Conservation (phyloP, 805 yeast species). For the Lachancea mirantina region DNA sequence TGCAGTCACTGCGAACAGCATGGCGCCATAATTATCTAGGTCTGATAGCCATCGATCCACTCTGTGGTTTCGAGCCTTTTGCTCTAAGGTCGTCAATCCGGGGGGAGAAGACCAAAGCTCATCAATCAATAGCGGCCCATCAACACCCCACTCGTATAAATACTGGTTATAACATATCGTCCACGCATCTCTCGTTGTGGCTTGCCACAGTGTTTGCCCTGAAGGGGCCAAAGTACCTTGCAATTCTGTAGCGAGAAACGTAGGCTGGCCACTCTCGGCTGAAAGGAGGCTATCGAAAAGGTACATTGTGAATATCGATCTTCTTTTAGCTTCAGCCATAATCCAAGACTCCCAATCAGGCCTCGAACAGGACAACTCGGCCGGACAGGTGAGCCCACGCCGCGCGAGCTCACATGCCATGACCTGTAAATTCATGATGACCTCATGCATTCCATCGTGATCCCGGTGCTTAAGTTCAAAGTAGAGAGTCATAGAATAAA, state of each 20-base stretch:
- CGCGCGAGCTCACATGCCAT: background rate
- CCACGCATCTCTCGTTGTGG: background rate
- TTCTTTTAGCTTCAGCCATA: constrained; percentile 1
- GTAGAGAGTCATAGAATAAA: constrained; percentile 1
- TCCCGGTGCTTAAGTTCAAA: constrained; percentile 1
- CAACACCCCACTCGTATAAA: constrained; percentile 1
- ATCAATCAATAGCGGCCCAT: constrained; percentile 1
- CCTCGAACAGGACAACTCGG: background rate
- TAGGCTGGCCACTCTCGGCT: constrained; percentile 1
- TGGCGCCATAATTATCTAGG: background rate
- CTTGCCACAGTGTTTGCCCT: background rate
- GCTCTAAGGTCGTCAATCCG: background rate
- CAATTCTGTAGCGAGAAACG: constrained; percentile 1
- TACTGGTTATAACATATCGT: background rate
- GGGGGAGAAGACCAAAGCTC: constrained; percentile 1
- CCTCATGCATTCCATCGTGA: background rate
- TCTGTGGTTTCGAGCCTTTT: background rate
- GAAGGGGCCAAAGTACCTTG: constrained; percentile 3
- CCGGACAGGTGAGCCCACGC: constrained; percentile 1
- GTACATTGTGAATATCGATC: constrained; percentile 4
- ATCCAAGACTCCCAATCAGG: constrained; percentile 3
- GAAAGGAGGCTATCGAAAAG: constrained; percentile 2
- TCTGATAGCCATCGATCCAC: constrained; percentile 1
- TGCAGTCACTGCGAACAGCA: constrained; percentile 1
- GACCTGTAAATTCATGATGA: background rate